These are phyloP conservation scores for Trichoderma koningiopsis DNA, from an alignment of 2,329 filamentous ascomycete species.

Conservation along the genomic window DNA sequence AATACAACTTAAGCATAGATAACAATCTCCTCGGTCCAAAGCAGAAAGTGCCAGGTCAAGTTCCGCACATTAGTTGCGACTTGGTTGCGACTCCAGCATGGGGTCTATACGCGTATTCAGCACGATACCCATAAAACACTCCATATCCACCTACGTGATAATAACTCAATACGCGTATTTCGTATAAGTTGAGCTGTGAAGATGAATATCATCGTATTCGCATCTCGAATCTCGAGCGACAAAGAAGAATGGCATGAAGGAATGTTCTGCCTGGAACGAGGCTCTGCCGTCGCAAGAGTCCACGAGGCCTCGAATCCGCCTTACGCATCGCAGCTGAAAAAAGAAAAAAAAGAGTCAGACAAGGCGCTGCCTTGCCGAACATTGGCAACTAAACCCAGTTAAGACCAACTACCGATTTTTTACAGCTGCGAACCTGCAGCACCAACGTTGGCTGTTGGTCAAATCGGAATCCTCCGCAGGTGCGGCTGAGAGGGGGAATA, in stretches of 20 bases:
- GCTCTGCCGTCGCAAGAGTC: background rate
- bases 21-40: background rate
- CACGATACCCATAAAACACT: background rate
- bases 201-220: constrained; percentile 10
- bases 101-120: background rate
- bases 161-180: constrained; percentile 16
- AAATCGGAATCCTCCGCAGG: background rate
- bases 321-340: background rate
- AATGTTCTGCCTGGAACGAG: too few relatives aligned
- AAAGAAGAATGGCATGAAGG: too few relatives aligned
- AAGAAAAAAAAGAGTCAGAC: background rate
- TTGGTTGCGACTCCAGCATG: background rate
- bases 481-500: constrained; percentile 2
- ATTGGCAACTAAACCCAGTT: background rate
- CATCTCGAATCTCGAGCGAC: too few relatives aligned
- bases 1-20: background rate
- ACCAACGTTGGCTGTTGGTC: accelerated
- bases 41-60: background rate
- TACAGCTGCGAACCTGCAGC: background rate
- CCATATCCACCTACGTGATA: background rate
- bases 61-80: background rate
- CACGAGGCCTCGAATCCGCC: background rate
- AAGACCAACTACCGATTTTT: background rate
- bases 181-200: background rate
- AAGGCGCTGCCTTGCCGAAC: background rate